phyloP scores from a whole-genome alignment of 306 rosid species.

The Lotus japonicus region DNA sequence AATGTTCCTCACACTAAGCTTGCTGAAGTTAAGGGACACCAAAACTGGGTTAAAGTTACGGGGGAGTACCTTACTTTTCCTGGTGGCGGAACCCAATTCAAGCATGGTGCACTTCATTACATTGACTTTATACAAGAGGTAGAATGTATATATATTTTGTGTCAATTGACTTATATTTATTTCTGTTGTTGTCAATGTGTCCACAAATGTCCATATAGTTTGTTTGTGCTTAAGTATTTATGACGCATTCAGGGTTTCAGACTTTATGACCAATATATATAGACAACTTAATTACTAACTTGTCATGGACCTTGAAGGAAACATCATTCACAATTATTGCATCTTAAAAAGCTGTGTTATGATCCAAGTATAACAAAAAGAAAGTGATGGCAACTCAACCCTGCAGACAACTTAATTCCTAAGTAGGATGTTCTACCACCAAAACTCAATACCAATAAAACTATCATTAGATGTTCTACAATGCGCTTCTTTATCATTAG shows the following conservation, averaged over 20 bases:
- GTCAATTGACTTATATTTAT: slow-evolving; percentile 1
- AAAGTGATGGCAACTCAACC: too few species aligned
- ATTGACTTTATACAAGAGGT: slow-evolving; percentile 91
- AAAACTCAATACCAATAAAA: background rate
- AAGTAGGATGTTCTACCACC: background rate
- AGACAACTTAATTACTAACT: background rate
- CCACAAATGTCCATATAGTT: background rate
- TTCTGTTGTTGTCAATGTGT: background rate
- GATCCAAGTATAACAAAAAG: too few species aligned
- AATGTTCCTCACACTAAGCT: slow-evolving; percentile 95
- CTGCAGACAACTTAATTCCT: too few species aligned
- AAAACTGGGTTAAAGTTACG: slow-evolving; percentile 91
- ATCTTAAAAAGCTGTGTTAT: background rate
- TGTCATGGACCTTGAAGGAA: background rate
- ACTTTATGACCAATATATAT: background rate
- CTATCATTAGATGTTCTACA: background rate
- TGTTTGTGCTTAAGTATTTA: background rate
- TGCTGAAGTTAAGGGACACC: slow-evolving; percentile 88
- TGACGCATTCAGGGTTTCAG: background rate
- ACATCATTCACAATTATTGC: background rate
- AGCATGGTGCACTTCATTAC: slow-evolving; percentile 98
- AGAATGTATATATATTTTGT: background rate
- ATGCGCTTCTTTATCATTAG: background rate
- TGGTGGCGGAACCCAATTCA: slow-evolving; percentile 98
- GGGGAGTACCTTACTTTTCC: slow-evolving; percentile 96